Evolutionary conservation across 2,329 filamentous ascomycete species (phyloP), one percentile per base, ranked within the genome.

Genomic region (Aureobasidium sp.): DNA sequence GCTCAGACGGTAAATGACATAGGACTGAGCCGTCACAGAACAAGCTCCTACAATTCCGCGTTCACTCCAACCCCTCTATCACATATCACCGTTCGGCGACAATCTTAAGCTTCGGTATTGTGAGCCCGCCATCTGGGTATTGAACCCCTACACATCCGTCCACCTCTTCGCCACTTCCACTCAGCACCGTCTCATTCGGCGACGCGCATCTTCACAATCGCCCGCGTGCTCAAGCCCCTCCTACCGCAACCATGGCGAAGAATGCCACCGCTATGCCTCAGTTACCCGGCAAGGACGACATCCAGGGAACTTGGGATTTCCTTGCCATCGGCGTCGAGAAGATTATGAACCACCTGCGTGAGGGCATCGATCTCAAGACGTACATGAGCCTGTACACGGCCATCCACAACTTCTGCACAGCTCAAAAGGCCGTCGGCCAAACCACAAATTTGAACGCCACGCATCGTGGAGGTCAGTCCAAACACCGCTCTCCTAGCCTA

Each of bases 371-470:
- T 71, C 91, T 97, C 87, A 85, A 88, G 69, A 93, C 90, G 81
- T 97, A 97, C 77, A 97, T 97, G 93, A 91, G 90, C 62, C 86
- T 97, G 64, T 97, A 97, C 78, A 97, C 93, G 59, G 91, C 92
- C 64, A 94, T 99, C 55, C 94, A 99, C 79, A 97, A 99, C 79
- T 99, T 99, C 76, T 99, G 94, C 76, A 99, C 94, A 62, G 96
- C 94, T 27, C 94, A 97, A 75, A 97, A 97, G 75, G 91, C 91
- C 1, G 86, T 92, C 48, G 83, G 84, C 67, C 76, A 76, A 71
- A 70, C 73, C 72, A 75, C 74, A 31, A 72, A 72, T 67, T 76
- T 81, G 39, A 79, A 79, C 42, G 78, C 77, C 36, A 83, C 84
- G 66, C 87, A 90, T 73, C 82, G 88, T 65, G 91, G 91, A 75